Percentiles rank a stretch among this genome's conserved stretches.
Evolutionary conservation across 768 basidiomycete genomes (phyloP).

Genomic region (Tephrocybe sp.): DNA sequence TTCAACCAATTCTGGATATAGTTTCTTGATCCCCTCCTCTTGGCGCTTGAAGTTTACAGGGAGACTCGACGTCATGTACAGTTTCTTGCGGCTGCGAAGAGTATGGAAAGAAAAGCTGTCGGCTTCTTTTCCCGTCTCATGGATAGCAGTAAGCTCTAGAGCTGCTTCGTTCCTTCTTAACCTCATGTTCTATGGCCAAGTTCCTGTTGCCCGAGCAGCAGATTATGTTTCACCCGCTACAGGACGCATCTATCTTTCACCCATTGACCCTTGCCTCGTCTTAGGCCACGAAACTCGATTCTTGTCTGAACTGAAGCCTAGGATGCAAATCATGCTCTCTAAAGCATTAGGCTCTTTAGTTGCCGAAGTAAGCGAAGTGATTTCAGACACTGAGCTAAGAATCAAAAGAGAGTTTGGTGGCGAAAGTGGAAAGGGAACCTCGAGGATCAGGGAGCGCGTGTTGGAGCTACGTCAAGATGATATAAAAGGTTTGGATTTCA

Average conservation of each 20-base stretch:
- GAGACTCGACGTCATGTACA: constrained; percentile 81
- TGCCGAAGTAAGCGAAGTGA: constrained; percentile 83
- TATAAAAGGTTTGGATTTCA: constrained; percentile 68
- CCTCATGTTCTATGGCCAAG: constrained; percentile 36
- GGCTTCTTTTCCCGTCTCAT: constrained; percentile 82
- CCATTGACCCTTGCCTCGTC: constrained; percentile 77
- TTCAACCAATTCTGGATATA: constrained; percentile 30
- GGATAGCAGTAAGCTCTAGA: constrained; percentile 69
- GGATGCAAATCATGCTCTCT: constrained; percentile 85
- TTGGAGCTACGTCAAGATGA: constrained; percentile 57
- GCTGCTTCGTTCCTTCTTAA: background rate
- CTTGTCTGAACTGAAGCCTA: constrained; percentile 63
- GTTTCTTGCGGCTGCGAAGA: constrained; percentile 87
- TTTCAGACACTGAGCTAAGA: constrained; percentile 83
- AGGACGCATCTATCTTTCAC: constrained; percentile 69
- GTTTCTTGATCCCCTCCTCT: constrained; percentile 90
- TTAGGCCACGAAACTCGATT: constrained; percentile 83
- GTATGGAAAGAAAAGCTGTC: constrained; percentile 75
- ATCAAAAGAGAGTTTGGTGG: constrained; percentile 87
- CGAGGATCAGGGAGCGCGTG: constrained; percentile 63
- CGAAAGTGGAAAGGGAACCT: constrained; percentile 72
- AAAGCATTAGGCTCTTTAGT: constrained; percentile 73
- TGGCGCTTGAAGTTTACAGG: constrained; percentile 81
- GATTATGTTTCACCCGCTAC: constrained; percentile 77
- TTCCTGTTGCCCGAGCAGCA: constrained; percentile 90